Evolutionary conservation across 257 asterid species (phyloP), one percentile per base, ranked within the genome.

Genomic region (Nicotiana paniculata): DNA sequence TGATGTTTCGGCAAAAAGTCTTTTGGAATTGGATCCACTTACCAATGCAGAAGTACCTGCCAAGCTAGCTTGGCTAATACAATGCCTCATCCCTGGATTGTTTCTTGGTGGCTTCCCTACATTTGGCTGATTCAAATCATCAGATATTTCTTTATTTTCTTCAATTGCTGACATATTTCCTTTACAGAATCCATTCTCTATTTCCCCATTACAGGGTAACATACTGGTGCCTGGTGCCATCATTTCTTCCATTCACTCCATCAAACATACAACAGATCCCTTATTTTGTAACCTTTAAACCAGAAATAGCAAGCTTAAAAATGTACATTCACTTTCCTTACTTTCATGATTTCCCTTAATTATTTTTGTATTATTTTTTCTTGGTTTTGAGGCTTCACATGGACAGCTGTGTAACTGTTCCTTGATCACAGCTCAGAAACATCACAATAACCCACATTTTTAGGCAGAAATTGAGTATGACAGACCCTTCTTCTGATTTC

Each of bases 21-120:
- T 7, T 48, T 48, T 33, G 43, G 54, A 66, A 59, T 46, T 80
- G 80, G 85, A 89, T 59, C 67, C 37, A 83, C 96, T 88, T 39
- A 91, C 97, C 95, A 86, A 66, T 58, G 85, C 75, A 84, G 82
- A 84, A 81, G 91, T 86, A 82, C 89, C 93, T 7, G 86, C 91
- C 90, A 95, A 84, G 58, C 91, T 86, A 37, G 92, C 92, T 24
- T 93, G 99, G 89, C 99, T 93, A 81, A 87, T 90, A 85, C 93
- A 93, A 86, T 93, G 97, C 55, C 99, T 88, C 97, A 96, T 91
- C 86, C 86, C 82, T 3, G 97, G 89, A 33, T 75, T 75, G 55
- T 81, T 85, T 79, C 89, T 89, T 12, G 92, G 95, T 21, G 99
- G 98, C 37, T 93, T 91, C 28, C 97, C 88, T 21, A 86, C 79